These are phyloP conservation scores for Rhodotorula sp. DNA, from an alignment of 1,284 basidiomycete genomes.

Conservation along the genomic window DNA sequence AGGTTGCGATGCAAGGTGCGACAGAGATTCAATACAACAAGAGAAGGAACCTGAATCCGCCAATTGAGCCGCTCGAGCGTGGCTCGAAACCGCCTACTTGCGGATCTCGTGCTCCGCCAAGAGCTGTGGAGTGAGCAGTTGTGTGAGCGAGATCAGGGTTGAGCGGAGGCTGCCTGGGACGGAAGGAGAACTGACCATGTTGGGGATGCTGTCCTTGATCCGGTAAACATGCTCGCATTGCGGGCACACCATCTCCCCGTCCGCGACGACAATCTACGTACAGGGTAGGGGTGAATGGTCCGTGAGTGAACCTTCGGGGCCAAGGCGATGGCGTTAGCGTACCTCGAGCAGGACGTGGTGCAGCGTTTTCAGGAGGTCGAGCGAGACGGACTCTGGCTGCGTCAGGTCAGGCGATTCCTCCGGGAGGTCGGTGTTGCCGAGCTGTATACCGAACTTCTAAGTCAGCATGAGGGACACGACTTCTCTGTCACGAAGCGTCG, in stretches of 20 bases:
- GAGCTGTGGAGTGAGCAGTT: slow-evolving; percentile 57
- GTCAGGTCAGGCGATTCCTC: slow-evolving; percentile 60
- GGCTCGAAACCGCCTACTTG: background rate
- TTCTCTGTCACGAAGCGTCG: background rate
- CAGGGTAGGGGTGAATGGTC: background rate
- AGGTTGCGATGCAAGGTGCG: too few relatives aligned
- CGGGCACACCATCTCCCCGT: slow-evolving; percentile 90
- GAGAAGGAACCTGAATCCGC: background rate
- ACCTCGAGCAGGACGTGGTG: slow-evolving; percentile 95
- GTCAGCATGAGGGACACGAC: background rate
- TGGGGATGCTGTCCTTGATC: slow-evolving; percentile 92
- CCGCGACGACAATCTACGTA: slow-evolving; percentile 80
- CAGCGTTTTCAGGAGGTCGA: slow-evolving; percentile 71
- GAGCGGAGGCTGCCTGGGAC: too few relatives aligned
- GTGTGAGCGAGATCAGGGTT: background rate
- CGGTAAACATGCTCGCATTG: slow-evolving; percentile 88
- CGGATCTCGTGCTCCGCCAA: slow-evolving; percentile 84
- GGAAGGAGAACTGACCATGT: slow-evolving; percentile 83
- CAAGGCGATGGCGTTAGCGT: slow-evolving; percentile 34
- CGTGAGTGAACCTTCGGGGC: too few relatives aligned
- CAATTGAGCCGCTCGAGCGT: background rate
- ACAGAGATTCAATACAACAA: slow-evolving; percentile 6
- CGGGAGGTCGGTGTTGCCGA: slow-evolving; percentile 82
- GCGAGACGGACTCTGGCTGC: slow-evolving; percentile 50
- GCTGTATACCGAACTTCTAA: slow-evolving; percentile 52